Evolutionary conservation across 352 stramenopile species (phyloP).

Genomic region (Phytophthora kernoviae): DNA sequence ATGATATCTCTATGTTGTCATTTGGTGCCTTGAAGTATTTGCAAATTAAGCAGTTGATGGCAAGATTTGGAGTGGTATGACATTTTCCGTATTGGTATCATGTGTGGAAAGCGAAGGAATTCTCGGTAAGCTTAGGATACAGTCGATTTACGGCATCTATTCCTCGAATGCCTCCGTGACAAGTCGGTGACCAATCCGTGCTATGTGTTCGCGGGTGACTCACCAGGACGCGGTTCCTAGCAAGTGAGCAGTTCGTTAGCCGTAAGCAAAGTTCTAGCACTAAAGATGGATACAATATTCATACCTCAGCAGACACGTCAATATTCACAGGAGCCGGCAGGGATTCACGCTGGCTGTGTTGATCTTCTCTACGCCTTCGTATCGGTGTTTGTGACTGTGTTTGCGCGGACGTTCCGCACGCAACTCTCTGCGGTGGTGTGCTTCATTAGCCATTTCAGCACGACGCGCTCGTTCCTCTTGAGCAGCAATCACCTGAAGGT

Average conservation of each 20-base stretch:
- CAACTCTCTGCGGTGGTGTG: conserved; percentile 11
- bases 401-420: conserved; percentile 16
- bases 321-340: conserved; percentile 21
- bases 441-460: neutral
- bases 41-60: no score
- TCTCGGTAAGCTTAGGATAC: neutral
- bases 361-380: conserved; percentile 6
- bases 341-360: conserved; percentile 3
- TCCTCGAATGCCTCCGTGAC: conserved; percentile 62
- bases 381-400: conserved; percentile 23
- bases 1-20: no score
- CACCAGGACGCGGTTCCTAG: conserved; percentile 20
- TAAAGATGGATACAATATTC: neutral
- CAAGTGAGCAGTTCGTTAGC: neutral
- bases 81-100: neutral
- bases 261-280: neutral
- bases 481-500: conserved; percentile 42
- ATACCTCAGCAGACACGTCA: conserved; percentile 13
- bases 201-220: conserved; percentile 54
- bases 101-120: neutral
- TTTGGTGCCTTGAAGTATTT: no score
- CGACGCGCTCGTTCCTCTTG: conserved; percentile 25
- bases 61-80: no score
- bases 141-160: no score
- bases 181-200: conserved; percentile 74